Percentiles rank a stretch among this genome's conserved stretches.
Conservation (phyloP, 192 early-diverging fungal genomes). For the Dissophora globulifera region DNA sequence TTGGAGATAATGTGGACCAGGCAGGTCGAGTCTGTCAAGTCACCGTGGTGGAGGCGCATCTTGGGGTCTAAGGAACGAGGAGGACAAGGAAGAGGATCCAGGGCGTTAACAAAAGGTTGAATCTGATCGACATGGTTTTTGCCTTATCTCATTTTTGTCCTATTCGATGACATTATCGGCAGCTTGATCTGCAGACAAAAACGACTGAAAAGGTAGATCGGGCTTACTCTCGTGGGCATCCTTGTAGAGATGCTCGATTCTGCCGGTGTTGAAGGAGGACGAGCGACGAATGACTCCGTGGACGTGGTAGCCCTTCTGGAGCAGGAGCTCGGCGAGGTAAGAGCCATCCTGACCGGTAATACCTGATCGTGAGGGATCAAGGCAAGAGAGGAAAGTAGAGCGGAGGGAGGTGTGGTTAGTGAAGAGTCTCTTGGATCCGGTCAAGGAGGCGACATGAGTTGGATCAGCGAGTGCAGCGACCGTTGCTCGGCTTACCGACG, state of each 20-base stretch:
- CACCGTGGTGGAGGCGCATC: slow-evolving; percentile 83
- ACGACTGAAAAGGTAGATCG: no score
- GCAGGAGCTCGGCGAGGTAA: slow-evolving; percentile 78
- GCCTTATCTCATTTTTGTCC: no score
- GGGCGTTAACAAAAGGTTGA: no score
- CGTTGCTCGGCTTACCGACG: slow-evolving; percentile 51
- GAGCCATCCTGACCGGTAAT: slow-evolving; percentile 87
- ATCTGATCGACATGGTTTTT: no score
- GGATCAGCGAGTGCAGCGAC: not conserved
- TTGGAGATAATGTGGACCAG: slow-evolving; percentile 78
- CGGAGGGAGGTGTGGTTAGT: not conserved
- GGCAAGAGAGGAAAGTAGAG: not conserved
- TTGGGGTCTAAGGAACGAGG: slow-evolving; percentile 66
- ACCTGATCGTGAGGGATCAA: slow-evolving; percentile 56
- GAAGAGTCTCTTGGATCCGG: not conserved
- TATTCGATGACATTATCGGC: no score
- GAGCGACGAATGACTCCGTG: slow-evolving; percentile 85
- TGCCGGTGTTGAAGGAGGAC: slow-evolving; percentile 87
- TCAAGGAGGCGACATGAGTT: not conserved
- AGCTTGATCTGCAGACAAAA: no score
- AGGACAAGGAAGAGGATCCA: no score
- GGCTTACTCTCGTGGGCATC: slow-evolving; percentile 73
- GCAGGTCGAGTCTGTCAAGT: slow-evolving; percentile 82
- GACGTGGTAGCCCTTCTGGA: slow-evolving; percentile 80
- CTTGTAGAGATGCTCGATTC: slow-evolving; percentile 82